Percentiles rank a stretch among this genome's conserved stretches.
phyloP scores from a whole-genome alignment of 140 eudicot genomes.

The Ambrosia hybrid region DNA sequence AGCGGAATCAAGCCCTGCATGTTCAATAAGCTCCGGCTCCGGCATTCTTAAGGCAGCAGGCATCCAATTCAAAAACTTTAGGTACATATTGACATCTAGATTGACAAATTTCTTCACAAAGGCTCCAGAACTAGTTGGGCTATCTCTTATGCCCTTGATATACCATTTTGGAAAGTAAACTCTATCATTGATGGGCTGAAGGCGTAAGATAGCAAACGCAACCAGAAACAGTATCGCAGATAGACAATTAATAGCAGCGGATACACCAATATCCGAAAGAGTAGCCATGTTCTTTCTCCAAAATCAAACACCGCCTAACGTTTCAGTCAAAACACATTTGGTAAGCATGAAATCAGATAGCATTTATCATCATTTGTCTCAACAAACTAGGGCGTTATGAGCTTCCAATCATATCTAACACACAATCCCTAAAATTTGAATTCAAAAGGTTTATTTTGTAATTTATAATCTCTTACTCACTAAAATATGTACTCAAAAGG shows the following conservation, averaged over 20 bases:
- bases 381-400: not conserved
- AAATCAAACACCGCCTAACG: constrained; percentile 35
- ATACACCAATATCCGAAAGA: constrained; percentile 60
- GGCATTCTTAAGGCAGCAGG: constrained; percentile 98
- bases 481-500: not conserved
- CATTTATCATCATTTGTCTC: not conserved
- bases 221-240: constrained; percentile 77
- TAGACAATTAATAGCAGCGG: constrained; percentile 71
- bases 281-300: constrained; percentile 62
- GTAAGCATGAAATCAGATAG: constrained; percentile 2
- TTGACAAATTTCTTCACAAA: constrained; percentile 68
- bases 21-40: constrained; percentile 87
- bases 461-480: not conserved
- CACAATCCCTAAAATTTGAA: not conserved
- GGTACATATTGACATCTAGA: constrained; percentile 71
- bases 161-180: constrained; percentile 99
- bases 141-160: constrained; percentile 80
- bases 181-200: constrained; percentile 91
- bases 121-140: constrained; percentile 68
- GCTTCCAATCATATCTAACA: constrained; percentile 12
- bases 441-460: not conserved
- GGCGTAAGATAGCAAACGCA: constrained; percentile 88
- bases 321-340: constrained; percentile 15
- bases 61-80: constrained; percentile 89
- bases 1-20: constrained; percentile 98